A percentile compares a stretch with the other conserved stretches of the same genome.
Conservation (phyloP, 177 flowering plant genomes). For the Vitis hybrid region DNA sequence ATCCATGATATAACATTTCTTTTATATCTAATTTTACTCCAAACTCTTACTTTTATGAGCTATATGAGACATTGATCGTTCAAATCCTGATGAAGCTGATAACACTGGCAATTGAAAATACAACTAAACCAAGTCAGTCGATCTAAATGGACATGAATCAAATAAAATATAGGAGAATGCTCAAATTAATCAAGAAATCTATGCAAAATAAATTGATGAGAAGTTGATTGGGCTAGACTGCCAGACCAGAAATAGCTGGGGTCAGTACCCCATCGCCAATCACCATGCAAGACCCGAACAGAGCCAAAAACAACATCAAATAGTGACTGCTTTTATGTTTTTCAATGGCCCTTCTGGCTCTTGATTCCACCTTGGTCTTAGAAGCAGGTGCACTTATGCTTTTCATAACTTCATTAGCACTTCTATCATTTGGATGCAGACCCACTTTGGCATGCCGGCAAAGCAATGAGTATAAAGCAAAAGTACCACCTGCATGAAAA, state of each 20-base stretch:
- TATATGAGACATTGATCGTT: constrained; percentile 36
- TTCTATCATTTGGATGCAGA: constrained; percentile 47
- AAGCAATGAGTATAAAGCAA: constrained; percentile 66
- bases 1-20: not conserved
- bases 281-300: constrained; percentile 69
- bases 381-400: constrained; percentile 23
- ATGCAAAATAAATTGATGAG: not conserved
- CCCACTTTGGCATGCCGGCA: constrained; percentile 71
- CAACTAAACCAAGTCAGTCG: not conserved
- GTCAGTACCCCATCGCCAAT: constrained; percentile 60
- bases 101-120: constrained; percentile 33
- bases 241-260: constrained; percentile 68
- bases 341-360: constrained; percentile 50
- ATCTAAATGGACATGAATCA: not conserved
- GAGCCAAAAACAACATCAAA: constrained; percentile 52
- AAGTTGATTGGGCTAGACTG: no score
- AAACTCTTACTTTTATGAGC: constrained; percentile 31
- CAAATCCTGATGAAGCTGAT: constrained; percentile 50
- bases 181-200: not conserved
- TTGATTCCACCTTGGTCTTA: constrained; percentile 34
- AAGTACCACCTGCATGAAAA: constrained; percentile 58
- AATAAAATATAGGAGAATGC: not conserved
- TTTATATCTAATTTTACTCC: not conserved
- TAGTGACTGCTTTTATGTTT: constrained; percentile 49
- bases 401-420: constrained; percentile 30